phyloP scores from a whole-genome alignment of 225 moss, liverwort and hornwort species.

The Rhytidiadelphus loreus region DNA sequence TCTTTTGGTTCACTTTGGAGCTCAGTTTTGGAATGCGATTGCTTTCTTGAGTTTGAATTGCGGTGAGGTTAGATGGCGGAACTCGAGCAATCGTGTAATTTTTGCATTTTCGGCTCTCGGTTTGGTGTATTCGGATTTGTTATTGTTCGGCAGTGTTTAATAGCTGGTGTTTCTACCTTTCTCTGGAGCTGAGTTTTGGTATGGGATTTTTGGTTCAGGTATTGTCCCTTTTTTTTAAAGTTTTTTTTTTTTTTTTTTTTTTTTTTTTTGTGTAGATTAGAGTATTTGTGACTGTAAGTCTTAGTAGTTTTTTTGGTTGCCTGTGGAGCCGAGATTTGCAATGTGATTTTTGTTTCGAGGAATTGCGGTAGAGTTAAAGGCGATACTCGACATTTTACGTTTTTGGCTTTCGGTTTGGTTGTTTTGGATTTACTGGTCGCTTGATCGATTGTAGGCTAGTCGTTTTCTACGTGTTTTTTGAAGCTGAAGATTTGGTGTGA shows the following conservation, averaged over 20 bases:
- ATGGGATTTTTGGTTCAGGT: not conserved
- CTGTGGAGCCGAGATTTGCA: not conserved
- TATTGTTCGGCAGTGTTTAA: not conserved
- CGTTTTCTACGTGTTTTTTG: not conserved
- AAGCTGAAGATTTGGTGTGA: not conserved
- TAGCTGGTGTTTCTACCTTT: not conserved
- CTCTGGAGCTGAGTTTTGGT: not conserved
- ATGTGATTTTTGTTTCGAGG: not conserved
- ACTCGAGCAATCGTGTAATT: not conserved
- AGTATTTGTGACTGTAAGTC: not conserved
- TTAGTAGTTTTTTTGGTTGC: not conserved
- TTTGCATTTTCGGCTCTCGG: not conserved
- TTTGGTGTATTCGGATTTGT: not conserved
- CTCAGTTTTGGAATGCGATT: not conserved
- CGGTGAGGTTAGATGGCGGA: not conserved
- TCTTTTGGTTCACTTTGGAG: not conserved
- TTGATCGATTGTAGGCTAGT: not conserved
- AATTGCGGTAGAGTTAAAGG: not conserved
- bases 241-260: no score
- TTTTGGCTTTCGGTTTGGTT: not conserved
- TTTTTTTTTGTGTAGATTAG: not conserved
- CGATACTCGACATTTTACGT: no score
- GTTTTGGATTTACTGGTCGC: not conserved
- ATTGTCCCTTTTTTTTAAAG: not conserved
- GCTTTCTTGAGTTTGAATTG: not conserved